Base-by-base conservation (phyloP, 2,329 filamentous ascomycete genomes). In the Orbilia ellipsospora region DNA sequence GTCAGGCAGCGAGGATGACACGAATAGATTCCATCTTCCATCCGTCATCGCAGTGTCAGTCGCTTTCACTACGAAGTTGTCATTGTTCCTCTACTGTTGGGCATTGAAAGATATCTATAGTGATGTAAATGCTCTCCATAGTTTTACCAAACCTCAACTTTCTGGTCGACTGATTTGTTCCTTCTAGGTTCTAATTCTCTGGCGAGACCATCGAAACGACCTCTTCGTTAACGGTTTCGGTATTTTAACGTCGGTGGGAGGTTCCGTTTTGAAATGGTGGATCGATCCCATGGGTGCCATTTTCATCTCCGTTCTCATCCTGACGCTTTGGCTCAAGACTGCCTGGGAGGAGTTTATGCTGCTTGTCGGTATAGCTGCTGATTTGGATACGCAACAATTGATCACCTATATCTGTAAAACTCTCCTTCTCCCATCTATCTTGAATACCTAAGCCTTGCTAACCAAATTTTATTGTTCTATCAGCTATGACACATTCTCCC, bases 161-260 rank as follows among this genome's bases (percentile, higher is more conserved):
- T 18, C 12, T 26, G 1, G 18, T 52, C 26, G 20, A 3, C 12
- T 18, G 50, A n/a, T 52, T 18, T 52, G n/a, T 20, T 77, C 10
- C 10, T 36, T 7, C 10, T 36, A 36, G 31, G 5, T 36, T 6
- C 31, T 36, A 10, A 36, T 80, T 50, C 77, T 80, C 36, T 80
- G 79, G 79, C 76, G 77, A 18, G 79, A 91, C 69, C 95, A 99
- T 84, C 90, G 95, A 77, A 99, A 99, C 81, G 95, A 99, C 81
- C 86, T 99, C n/a, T 86, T 97, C 80, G 93, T 99, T 86, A 99
- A 98, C 82, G 93, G 93, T 64, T 93, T 96, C 79, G 93, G 91
- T 88, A 89, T 98, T 77, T 83, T 97, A 65, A 97, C 94, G 0
- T 94, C 92, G 1, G 90, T 97, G n/a, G 92, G 93, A 66, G 95